Evolutionary conservation across 2,329 filamentous ascomycete genomes (phyloP), one percentile per base, ranked within the genome.

Genomic region (Colletotrichum coccodes): DNA sequence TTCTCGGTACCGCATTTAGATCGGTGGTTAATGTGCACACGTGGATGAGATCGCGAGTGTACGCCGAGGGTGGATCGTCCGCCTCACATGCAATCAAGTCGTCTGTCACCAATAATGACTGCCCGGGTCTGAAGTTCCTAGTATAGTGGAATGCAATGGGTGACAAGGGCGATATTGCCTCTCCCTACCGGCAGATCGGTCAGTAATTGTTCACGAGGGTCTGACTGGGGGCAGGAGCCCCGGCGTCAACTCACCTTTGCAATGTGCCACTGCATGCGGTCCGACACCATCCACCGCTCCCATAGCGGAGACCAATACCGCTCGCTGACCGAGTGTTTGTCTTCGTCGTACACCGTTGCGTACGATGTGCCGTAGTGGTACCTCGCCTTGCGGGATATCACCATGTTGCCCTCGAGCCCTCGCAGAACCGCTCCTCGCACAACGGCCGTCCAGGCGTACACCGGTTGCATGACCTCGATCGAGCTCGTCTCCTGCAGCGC

Each of bases 261-360:
- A 76, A 94, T 93, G 78, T 94, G 92, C 93, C 93, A 95, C 79
- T 94, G 91, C 92, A 95, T 94, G 54, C 92, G 86, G 78, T 95
- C 91, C 52, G 87, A 90, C 7, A 95, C 92, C 92, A 94, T 94
- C 92, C 91, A 94, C 56, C 92, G 81, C 80, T 94, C 92, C 92
- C 92, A 94, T 28, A 94, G 78, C 6, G 91, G 92, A 72, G 89
- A 92, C 92, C 92, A 95, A 76, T 95, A 95, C 58, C 92, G 83
- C 77, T 94, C 92, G 49, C 85, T 87, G 6, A 93, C 88, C 4
- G 88, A 88, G 77, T 95, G 93, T 76, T 91, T 92, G 56, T 87
- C 85, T 75, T 93, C 91, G 72, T 95, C 92, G 76, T 93, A 95
- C 0, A 93, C 91, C 0, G 92, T 95, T 0, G 93, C 92, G 78